Percentiles rank a stretch among this genome's conserved stretches.
phyloP scores from a whole-genome alignment of 2,329 filamentous ascomycete genomes.

The Colletotrichum tropicale region DNA sequence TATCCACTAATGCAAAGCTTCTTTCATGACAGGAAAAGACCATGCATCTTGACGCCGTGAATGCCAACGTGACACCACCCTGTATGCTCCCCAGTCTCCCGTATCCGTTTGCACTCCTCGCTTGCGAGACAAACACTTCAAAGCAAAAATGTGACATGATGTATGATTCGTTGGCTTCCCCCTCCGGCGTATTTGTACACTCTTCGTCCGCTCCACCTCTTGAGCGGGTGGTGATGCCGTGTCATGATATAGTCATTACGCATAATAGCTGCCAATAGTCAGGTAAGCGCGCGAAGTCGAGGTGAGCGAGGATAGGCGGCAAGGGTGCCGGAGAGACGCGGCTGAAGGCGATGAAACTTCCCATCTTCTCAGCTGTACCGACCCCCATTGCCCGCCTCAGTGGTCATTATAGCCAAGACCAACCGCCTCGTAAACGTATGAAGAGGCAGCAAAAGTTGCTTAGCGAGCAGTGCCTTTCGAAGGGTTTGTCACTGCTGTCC shows the following conservation, averaged over 20 bases:
- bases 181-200: background rate
- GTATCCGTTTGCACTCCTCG: background rate
- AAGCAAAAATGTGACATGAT: background rate
- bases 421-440: constrained; percentile 11
- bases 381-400: background rate
- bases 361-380: background rate
- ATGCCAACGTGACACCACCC: background rate
- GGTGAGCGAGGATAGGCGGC: background rate
- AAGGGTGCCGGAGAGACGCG: background rate
- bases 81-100: background rate
- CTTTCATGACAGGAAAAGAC: background rate
- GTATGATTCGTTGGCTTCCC: background rate
- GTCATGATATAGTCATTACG: background rate
- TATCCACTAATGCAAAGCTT: constrained; percentile 12
- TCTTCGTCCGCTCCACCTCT: background rate
- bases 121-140: background rate
- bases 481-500: background rate
- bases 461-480: background rate
- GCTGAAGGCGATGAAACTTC: background rate
- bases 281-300: background rate
- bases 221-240: background rate
- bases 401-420: background rate
- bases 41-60: background rate
- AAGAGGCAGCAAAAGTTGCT: background rate
- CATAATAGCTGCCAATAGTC: background rate